Conservation (phyloP, 768 basidiomycete genomes). For the Lactifluus subvellereus region DNA sequence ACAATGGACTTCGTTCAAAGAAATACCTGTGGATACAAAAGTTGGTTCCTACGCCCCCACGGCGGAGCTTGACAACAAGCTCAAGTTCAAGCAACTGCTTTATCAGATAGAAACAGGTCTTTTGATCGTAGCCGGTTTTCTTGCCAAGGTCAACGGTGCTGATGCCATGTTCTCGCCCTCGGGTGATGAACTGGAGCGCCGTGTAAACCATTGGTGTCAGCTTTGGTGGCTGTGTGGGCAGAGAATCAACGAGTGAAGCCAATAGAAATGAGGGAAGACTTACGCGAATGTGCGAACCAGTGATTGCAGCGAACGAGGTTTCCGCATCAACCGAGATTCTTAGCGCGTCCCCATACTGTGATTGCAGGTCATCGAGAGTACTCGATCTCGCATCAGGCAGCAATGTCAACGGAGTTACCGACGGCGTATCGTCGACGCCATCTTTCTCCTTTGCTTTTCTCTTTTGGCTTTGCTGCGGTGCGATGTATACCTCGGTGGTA, state of each 20-base stretch:
- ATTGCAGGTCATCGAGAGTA: slow-evolving; percentile 50
- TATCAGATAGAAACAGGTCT: slow-evolving; percentile 84
- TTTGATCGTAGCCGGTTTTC: slow-evolving; percentile 79
- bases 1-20: slow-evolving; percentile 66
- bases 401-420: slow-evolving; percentile 40
- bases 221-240: slow-evolving; percentile 54
- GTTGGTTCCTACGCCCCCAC: slow-evolving; percentile 70
- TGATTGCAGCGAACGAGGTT: slow-evolving; percentile 70
- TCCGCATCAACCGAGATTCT: slow-evolving; percentile 73
- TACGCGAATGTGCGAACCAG: slow-evolving; percentile 80
- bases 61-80: slow-evolving; percentile 71
- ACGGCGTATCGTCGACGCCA: slow-evolving; percentile 40
- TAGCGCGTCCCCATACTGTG: slow-evolving; percentile 54
- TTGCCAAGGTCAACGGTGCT: slow-evolving; percentile 74
- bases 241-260: slow-evolving; percentile 16
- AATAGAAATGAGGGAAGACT: slow-evolving; percentile 27
- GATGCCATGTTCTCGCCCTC: slow-evolving; percentile 70
- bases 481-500: slow-evolving; percentile 67
- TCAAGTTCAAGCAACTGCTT: slow-evolving; percentile 67
- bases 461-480: slow-evolving; percentile 55
- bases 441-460: slow-evolving; percentile 53
- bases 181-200: slow-evolving; percentile 77
- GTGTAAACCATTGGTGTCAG: slow-evolving; percentile 82
- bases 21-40: slow-evolving; percentile 82
- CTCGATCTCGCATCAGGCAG: slow-evolving; percentile 51